Evolutionary conservation across 345 rosid genomes (phyloP).

Genomic region (Eucalyptus grandis): DNA sequence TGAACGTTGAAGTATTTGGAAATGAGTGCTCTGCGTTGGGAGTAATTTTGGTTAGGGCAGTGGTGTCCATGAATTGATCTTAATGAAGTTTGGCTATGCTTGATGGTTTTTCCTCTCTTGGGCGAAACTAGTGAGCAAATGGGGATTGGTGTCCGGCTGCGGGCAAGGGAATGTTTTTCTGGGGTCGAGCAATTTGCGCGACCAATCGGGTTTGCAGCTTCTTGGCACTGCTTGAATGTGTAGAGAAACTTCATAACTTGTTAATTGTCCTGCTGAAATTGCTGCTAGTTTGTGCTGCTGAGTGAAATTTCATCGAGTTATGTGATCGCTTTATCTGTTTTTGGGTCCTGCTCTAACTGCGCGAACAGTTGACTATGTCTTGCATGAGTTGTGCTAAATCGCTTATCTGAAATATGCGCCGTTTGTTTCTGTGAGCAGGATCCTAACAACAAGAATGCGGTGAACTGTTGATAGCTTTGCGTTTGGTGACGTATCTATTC

Average conservation of each 20-base stretch:
- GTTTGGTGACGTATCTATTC: too few relatives aligned
- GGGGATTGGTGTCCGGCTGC: neutral
- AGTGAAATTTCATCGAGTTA: neutral
- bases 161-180: neutral
- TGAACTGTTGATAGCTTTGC: constrained; percentile 14
- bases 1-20: neutral
- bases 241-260: neutral
- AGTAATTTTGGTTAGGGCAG: neutral
- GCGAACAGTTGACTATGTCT: neutral
- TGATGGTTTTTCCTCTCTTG: neutral
- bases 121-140: neutral
- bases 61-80: neutral
- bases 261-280: neutral
- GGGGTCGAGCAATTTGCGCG: neutral
- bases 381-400: neutral
- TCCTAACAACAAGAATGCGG: constrained; percentile 64
- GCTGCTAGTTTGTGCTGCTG: neutral
- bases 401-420: neutral
- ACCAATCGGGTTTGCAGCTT: neutral
- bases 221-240: neutral
- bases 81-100: neutral
- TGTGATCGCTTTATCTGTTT: neutral
- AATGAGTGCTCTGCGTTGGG: neutral
- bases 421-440: constrained; percentile 24
- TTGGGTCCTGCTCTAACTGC: neutral